phyloP scores from a whole-genome alignment of 2,329 filamentous ascomycete species.

The Phaeosphaeria sp. region DNA sequence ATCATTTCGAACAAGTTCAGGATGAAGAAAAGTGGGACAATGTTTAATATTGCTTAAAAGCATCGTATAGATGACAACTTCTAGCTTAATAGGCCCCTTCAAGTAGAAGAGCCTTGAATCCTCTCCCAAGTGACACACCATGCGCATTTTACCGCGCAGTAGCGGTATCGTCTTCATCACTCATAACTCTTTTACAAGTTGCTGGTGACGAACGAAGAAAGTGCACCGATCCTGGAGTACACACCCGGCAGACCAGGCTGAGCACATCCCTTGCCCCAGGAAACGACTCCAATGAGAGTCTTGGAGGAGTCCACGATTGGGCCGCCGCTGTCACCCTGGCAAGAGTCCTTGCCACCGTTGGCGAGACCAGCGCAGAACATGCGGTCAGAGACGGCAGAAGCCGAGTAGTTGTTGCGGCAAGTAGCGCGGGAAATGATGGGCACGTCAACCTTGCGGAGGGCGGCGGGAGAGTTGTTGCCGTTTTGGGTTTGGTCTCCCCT shows the following conservation, averaged over 20 bases:
- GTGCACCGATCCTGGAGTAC: slow-evolving; percentile 27
- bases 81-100: no score
- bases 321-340: slow-evolving; percentile 41
- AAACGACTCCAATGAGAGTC: slow-evolving; percentile 26
- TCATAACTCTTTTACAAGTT: slow-evolving; percentile 18
- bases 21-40: no score
- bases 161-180: background rate
- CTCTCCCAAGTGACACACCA: no score
- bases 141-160: background rate
- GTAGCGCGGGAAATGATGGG: slow-evolving; percentile 33
- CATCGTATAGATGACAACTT: no score
- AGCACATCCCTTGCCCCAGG: slow-evolving; percentile 35
- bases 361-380: slow-evolving; percentile 38
- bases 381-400: slow-evolving; percentile 24
- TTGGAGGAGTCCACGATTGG: slow-evolving; percentile 24
- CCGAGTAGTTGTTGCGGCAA: slow-evolving; percentile 22
- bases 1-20: no score
- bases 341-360: slow-evolving; percentile 38
- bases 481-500: slow-evolving; percentile 24
- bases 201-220: slow-evolving; percentile 28
- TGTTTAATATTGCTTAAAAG: no score
- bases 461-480: slow-evolving; percentile 10
- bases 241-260: slow-evolving; percentile 29
- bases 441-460: slow-evolving; percentile 36
- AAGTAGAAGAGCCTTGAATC: no score